Conservation (phyloP, 2,329 filamentous ascomycete genomes). For the Cercospora sesami region DNA sequence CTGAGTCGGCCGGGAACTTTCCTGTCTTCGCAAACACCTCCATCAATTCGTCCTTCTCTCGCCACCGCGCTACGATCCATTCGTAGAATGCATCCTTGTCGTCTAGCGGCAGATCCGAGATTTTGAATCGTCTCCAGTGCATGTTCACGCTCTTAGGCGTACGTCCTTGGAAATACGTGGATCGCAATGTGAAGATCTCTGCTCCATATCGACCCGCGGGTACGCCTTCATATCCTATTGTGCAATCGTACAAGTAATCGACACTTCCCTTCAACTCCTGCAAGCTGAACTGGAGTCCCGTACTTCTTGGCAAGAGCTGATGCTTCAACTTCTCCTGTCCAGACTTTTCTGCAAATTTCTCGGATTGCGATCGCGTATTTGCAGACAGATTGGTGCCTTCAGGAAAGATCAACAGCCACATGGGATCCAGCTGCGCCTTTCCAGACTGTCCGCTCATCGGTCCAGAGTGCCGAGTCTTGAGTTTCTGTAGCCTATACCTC, state of each 20-base stretch:
- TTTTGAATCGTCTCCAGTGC: constrained; percentile 84
- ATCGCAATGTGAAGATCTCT: constrained; percentile 79
- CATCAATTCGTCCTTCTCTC: constrained; percentile 84
- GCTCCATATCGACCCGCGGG: constrained; percentile 80
- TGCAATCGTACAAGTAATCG: constrained; percentile 89
- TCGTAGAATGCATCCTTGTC: constrained; percentile 70
- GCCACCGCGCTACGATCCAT: constrained; percentile 84
- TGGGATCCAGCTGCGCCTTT: constrained; percentile 54
- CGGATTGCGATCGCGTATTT: constrained; percentile 70
- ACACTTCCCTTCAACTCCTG: constrained; percentile 71
- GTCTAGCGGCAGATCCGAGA: constrained; percentile 77
- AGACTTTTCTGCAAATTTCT: constrained; percentile 74
- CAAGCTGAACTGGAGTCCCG: constrained; percentile 76
- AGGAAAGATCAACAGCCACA: constrained; percentile 88
- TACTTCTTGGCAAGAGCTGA: constrained; percentile 73
- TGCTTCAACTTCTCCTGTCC: constrained; percentile 70
- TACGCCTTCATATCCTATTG: constrained; percentile 90
- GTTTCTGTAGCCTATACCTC: constrained; percentile 70
- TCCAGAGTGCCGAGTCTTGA: constrained; percentile 54
- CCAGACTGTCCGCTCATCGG: constrained; percentile 40
- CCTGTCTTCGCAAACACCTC: constrained; percentile 73
- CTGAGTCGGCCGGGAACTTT: constrained; percentile 72
- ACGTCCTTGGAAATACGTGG: constrained; percentile 84
- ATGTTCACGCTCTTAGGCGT: constrained; percentile 94
- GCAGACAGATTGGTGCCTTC: constrained; percentile 79